Base-by-base conservation (phyloP, 2,329 filamentous ascomycete species). In the Fusarium sororula region DNA sequence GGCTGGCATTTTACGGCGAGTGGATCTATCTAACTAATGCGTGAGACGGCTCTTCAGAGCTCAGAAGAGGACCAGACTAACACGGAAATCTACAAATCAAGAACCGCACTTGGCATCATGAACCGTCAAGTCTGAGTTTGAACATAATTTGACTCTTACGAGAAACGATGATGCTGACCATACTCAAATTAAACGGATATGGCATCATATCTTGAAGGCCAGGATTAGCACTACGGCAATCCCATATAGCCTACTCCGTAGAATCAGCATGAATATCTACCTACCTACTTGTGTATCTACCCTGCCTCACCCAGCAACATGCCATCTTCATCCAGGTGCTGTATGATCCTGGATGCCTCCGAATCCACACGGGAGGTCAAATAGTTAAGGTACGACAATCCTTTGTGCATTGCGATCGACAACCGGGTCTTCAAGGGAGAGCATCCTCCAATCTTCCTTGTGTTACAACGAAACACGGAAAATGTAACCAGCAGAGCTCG, bases 331-430 rank as follows among this genome's bases (percentile, higher is more conserved):
- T 37, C 24, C 20, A 28, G 20, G 60, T 22, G 37, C 28, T n/a
- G 20, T 47, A n/a, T 30, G 37, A 38, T 15, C 26, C 12, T 32
- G 30, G 30, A 32, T 44, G 48, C 44, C 41, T 50, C 24, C 17
- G 9, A 58, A 35, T 42, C 30, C 38, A 55, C 37, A 58, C 22
- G 37, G 20, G 39, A 55, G 50, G 50, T 24, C 32, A 48, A 56
- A 22, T 15, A 44, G 32, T 15, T 35, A 7, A 48, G 51, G 42
- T 42, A 54, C 24, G 41, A 69, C 28, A 35, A 56, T 55, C 55
- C 53, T 65, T 42, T 72, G 45, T 59, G 41, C 58, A 74, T 74
- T 74, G 45, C 51, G 67, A 74, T 74, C 67, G 72, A 51, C 71
- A 51, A 51, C 53, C 58, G 12, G 50, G 39, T 56, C 51, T 48